Percentiles rank a stretch among this genome's conserved stretches.
phyloP scores from a whole-genome alignment of 1,284 basidiomycete species.

The Leccinum subfulvum region DNA sequence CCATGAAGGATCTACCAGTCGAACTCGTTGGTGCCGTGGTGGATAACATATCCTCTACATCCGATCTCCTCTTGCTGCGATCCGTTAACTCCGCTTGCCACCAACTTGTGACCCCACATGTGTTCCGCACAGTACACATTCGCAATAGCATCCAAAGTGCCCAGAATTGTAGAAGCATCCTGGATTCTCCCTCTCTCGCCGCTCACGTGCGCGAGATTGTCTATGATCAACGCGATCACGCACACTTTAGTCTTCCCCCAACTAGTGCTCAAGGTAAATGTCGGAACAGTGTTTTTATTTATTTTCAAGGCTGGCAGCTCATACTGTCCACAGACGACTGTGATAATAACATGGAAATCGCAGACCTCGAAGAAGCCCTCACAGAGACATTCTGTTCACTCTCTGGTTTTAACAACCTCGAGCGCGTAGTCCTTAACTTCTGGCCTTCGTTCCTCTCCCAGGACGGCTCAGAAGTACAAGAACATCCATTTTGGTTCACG shows the following conservation, averaged over 20 bases:
- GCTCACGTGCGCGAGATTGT: constrained; percentile 28
- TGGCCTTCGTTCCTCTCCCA: constrained; percentile 33
- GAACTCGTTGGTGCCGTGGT: constrained; percentile 28
- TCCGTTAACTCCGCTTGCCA: constrained; percentile 26
- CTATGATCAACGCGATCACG: constrained; percentile 15
- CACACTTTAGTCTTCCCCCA: background rate
- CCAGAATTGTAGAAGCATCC: constrained; percentile 23
- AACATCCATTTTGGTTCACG: constrained; percentile 33
- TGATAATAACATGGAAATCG: background rate
- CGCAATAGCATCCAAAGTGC: constrained; percentile 29
- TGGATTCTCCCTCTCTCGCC: constrained; percentile 25
- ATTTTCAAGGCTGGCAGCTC: background rate
- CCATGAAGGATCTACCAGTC: constrained; percentile 29
- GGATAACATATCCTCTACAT: constrained; percentile 22
- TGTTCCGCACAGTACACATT: constrained; percentile 23
- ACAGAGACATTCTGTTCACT: background rate
- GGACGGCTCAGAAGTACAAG: constrained; percentile 25
- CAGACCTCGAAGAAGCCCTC: background rate
- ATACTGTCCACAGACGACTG: background rate
- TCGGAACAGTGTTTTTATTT: too few relatives aligned
- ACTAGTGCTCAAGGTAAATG: background rate
- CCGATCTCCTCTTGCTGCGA: constrained; percentile 31
- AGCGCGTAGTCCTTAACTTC: constrained; percentile 27
- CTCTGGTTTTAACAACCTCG: background rate
- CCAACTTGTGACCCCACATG: constrained; percentile 25